Conservation (phyloP, 108 stramenopile genomes). For the Stephanodiscus minutulus region DNA sequence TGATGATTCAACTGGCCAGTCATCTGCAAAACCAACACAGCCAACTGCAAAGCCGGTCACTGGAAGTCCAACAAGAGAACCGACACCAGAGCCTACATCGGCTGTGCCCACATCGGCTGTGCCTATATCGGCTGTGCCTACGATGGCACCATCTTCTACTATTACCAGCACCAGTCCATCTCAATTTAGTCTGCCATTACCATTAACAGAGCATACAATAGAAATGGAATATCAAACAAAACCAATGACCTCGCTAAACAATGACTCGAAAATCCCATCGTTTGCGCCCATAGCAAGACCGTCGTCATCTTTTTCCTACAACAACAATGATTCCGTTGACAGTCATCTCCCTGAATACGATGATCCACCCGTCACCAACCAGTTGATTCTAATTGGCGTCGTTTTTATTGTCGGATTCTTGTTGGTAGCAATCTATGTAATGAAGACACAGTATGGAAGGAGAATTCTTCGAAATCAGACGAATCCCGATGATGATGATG, state of each 20-base stretch:
- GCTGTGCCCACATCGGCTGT: too few relatives aligned
- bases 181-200: not conserved
- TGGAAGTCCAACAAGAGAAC: not conserved
- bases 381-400: not conserved
- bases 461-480: not conserved
- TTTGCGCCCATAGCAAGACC: not conserved
- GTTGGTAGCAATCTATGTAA: constrained; percentile 3
- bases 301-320: not conserved
- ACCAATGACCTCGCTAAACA: not conserved
- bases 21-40: not conserved
- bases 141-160: not conserved
- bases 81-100: not conserved
- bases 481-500: constrained; percentile 6
- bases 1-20: not conserved
- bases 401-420: constrained; percentile 1
- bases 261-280: not conserved
- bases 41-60: not conserved
- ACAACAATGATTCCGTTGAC: not conserved
- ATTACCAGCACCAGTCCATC: not conserved
- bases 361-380: not conserved
- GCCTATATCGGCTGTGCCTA: too few relatives aligned
- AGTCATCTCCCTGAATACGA: not conserved
- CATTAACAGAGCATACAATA: not conserved
- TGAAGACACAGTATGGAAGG: not conserved
- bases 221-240: too few relatives aligned